A percentile compares a stretch with the other conserved stretches of the same genome.
These are phyloP conservation scores for Cucumis melo DNA, from an alignment of 306 rosid genomes.

Conservation along the genomic window DNA sequence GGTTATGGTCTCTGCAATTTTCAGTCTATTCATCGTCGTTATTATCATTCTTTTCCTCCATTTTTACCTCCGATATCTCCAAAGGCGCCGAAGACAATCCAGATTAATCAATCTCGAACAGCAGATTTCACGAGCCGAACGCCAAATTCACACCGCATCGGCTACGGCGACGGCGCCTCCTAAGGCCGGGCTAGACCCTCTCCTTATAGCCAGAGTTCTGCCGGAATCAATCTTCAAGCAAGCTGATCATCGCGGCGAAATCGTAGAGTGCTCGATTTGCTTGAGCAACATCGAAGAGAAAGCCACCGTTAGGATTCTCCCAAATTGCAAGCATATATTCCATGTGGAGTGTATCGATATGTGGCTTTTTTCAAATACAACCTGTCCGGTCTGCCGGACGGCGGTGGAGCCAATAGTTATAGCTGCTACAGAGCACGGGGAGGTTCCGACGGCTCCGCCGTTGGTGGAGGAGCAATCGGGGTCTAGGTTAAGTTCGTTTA, in stretches of 20 bases:
- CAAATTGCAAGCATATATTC: constrained; percentile 5
- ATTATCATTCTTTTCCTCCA: background rate
- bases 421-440: background rate
- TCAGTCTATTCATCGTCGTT: background rate
- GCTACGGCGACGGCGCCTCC: background rate
- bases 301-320: constrained; percentile 1
- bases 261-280: constrained; percentile 2
- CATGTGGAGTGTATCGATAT: constrained; percentile 6
- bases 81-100: background rate
- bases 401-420: background rate
- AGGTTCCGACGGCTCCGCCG: constrained; percentile 3
- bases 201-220: background rate
- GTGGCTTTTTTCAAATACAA: constrained; percentile 6
- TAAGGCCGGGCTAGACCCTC: background rate
- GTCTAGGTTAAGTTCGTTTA: background rate
- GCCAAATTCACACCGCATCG: background rate
- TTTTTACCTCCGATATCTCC: constrained; percentile 1
- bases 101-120: background rate
- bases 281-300: constrained; percentile 6
- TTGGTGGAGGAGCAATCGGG: background rate
- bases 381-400: constrained; percentile 3
- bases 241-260: background rate
- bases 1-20: background rate
- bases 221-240: background rate
- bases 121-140: background rate